Base-by-base conservation (phyloP, 2,329 filamentous ascomycete species). In the Fusarium tricinctum region DNA sequence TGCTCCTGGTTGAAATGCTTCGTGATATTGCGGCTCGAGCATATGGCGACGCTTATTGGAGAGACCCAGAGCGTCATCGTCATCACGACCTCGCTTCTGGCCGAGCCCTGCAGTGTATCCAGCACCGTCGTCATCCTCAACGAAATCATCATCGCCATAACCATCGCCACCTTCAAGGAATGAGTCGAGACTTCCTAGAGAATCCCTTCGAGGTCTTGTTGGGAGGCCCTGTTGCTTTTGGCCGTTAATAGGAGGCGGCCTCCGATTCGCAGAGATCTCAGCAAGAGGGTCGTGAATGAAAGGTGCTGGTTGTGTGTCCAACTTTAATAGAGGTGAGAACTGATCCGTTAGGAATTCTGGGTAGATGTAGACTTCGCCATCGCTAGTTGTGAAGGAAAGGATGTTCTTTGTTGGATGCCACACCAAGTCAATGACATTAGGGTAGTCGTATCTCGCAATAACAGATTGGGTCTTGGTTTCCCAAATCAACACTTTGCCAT, bases 321-420 rank as follows among this genome's bases (percentile, higher is more conserved):
- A 80, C 65, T 85, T 85, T 40, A 92, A 79, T 26, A 90, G 76
- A 19, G 83, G 78, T 3, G 82, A 78, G 73, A 86, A 88, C 70
- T 91, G 87, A 23, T 85, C 82, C 3, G 86, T 81, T 5, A 92
- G 80, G 70, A 91, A 89, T 54, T 92, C 88, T 13, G 90, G 89
- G 75, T 94, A 92, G 56, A 98, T 98, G 77, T 93, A 98, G 14
- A 98, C 88, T 78, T 97, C 94, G 66, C 97, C 96, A 60, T 97
- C 92, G 2, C 91, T 92, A 38, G 93, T 98, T 1, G 95, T 97
- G 74, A 98, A 97, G 0, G 94, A 97, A 2, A 96, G 81, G 4
- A 95, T 88, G 73, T 99, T 99, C 68, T 94, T 90, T 2, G 86
- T 91, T 8, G 94, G 94, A 75, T 99, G 96, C 95, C 96, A 99